Conservation (phyloP, 176 grass and related monocot genomes). For the Alloteropsis semialata region DNA sequence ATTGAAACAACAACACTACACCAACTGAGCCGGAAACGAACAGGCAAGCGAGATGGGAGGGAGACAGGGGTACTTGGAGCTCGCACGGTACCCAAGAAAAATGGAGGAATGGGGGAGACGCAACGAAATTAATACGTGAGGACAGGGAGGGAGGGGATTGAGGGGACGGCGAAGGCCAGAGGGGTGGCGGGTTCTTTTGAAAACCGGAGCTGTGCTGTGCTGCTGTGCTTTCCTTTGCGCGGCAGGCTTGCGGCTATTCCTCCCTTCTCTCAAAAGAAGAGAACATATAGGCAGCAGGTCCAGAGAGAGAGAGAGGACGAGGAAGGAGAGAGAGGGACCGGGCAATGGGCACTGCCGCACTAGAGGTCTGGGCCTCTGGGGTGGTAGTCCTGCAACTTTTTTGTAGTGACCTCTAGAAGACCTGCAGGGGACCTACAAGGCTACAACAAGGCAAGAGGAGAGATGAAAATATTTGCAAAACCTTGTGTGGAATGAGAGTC, state of each 20-base stretch:
- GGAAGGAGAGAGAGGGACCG: not conserved
- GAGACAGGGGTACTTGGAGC: conserved; percentile 35
- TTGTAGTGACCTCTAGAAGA: conserved; percentile 17
- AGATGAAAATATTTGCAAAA: not conserved
- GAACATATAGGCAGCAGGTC: conserved; percentile 35
- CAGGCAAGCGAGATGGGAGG: not conserved
- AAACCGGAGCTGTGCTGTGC: conserved; percentile 9
- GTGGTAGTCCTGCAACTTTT: conserved; percentile 16
- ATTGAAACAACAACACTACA: conserved; percentile 43
- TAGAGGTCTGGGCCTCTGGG: too few relatives aligned
- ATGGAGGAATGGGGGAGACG: conserved; percentile 28
- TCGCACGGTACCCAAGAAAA: conserved; percentile 39
- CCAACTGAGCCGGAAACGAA: conserved; percentile 26
- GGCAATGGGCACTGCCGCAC: conserved; percentile 5
- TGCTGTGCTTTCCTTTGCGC: conserved; percentile 42
- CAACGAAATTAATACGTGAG: conserved; percentile 33
- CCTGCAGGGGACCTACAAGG: conserved; percentile 14
- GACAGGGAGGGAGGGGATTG: not conserved
- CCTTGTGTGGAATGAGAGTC: conserved; percentile 29
- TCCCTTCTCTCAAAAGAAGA: conserved; percentile 68
- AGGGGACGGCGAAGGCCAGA: not conserved
- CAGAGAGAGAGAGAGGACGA: not conserved
- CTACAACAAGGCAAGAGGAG: conserved; percentile 3
- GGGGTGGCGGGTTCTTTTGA: conserved; percentile 69
- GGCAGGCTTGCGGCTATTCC: conserved; percentile 49